Base-by-base conservation (phyloP, 768 basidiomycete genomes). In the Aureoboletus auriporus region DNA sequence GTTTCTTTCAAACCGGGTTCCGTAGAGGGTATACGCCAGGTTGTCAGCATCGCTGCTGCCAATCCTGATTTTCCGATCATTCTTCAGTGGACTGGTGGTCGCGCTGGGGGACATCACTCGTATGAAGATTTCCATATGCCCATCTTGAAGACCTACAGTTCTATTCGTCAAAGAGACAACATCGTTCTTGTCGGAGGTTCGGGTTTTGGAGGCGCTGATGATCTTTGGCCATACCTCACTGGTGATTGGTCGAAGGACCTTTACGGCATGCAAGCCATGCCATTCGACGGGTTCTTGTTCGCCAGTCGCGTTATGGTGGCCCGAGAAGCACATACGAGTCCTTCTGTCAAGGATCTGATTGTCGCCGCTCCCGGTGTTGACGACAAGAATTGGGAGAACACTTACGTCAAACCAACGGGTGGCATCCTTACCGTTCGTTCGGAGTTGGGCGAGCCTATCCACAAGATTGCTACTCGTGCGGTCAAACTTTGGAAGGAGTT, bases 401-500 rank as follows among this genome's bases (percentile, higher is more conserved):
- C 96, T 0, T 98, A 98, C 66, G 70, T 77, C 54, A 93, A 90
- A 70, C 88, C 93, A 51, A 96, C 93, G 6, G 96, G 95, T 49
- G 95, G 96, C 31, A 87, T 98, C 57, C 78, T 98, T 52, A 98
- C 95, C 6, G 96, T 99, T 52, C 89, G 86, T 56, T 98, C 95
- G 5, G 96, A 99, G 75, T 80, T 99, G 42, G 94, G 94, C 35
- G 96, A 99, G 69, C 96, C 96, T 10, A 98, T 98, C 59, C 96
- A 99, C 75, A 99, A 99, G 76, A 90, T 99, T 63, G 94, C 96
- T 30, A 99, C 86, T 36, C 89, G 96, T 41, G 96, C 81, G 31
- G 91, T 99, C 68, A 97, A 90, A 75, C 77, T 99, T 36, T 99
- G 96, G 96, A 93, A 93, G 69, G 94, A 98, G 73, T 97, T 97